Evolutionary conservation across 1,284 basidiomycete genomes (phyloP).

Genomic region (Puccinia triticina): DNA sequence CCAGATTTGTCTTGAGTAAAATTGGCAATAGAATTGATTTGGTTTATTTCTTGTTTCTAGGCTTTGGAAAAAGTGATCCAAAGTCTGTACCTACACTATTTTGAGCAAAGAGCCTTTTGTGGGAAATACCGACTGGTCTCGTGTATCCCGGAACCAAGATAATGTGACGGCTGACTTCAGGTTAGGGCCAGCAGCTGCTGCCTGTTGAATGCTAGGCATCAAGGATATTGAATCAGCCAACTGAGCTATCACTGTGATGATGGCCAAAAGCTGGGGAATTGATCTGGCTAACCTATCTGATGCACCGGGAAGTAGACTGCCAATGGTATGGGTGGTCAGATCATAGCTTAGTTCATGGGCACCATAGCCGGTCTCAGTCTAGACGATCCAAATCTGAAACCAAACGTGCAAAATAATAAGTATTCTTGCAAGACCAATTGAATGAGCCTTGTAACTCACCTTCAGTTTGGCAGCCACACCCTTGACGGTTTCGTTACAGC

Average conservation of each 20-base stretch:
- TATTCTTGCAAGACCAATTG: not conserved
- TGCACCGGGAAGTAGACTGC: conserved; percentile 71
- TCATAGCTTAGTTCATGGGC: conserved; percentile 80
- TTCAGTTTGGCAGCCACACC: conserved; percentile 71
- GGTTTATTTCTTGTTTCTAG: not conserved
- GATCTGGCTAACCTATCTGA: conserved; percentile 70
- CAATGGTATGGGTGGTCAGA: conserved; percentile 73
- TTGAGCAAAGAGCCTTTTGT: conserved; percentile 64
- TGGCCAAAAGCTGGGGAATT: not conserved
- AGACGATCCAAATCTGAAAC: conserved; percentile 59
- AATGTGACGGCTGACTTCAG: conserved; percentile 84
- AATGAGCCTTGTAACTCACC: conserved; percentile 62
- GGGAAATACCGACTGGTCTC: conserved; percentile 72
- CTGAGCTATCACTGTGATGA: not conserved
- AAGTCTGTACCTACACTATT: conserved; percentile 30
- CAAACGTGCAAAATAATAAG: no score
- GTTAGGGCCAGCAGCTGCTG: conserved; percentile 70
- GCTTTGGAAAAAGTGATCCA: not conserved
- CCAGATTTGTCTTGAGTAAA: conserved; percentile 66
- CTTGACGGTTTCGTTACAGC: conserved; percentile 70
- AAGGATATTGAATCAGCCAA: not conserved
- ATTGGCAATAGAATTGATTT: not conserved
- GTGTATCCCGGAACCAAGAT: conserved; percentile 74
- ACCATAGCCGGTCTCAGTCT: conserved; percentile 63
- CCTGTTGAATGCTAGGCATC: conserved; percentile 71